phyloP scores from a whole-genome alignment of 371 early-diverging fungal genomes.

The Syncephalastrum sp. region DNA sequence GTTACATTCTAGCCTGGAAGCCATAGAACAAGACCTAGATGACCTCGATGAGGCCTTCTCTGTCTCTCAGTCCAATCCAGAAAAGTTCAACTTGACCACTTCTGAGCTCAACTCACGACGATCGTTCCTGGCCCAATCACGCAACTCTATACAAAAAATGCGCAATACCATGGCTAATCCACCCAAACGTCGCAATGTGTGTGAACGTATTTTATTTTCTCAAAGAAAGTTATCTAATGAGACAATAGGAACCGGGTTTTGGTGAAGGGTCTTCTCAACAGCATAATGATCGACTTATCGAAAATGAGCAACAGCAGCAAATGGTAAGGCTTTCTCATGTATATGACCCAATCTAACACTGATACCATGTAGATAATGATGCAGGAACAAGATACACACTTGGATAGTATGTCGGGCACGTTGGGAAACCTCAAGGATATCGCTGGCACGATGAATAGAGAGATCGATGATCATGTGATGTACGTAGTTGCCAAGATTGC shows the following conservation, averaged over 20 bases:
- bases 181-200: slow-evolving; percentile 12
- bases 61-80: slow-evolving; percentile 49
- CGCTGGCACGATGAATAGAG: slow-evolving; percentile 60
- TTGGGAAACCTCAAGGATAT: slow-evolving; percentile 61
- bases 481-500: slow-evolving; percentile 17
- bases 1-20: slow-evolving; percentile 40
- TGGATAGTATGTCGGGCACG: slow-evolving; percentile 61
- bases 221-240: not conserved
- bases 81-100: slow-evolving; percentile 49
- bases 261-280: slow-evolving; percentile 19
- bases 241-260: no score
- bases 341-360: not conserved
- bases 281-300: slow-evolving; percentile 40
- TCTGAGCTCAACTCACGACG: slow-evolving; percentile 46
- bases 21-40: slow-evolving; percentile 57
- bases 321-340: slow-evolving; percentile 21
- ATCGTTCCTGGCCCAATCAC: slow-evolving; percentile 47
- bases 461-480: slow-evolving; percentile 61
- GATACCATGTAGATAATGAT: slow-evolving; percentile 40
- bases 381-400: slow-evolving; percentile 62
- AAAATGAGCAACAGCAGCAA: slow-evolving; percentile 38
- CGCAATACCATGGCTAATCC: slow-evolving; percentile 44
- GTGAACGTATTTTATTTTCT: not conserved
- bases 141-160: slow-evolving; percentile 35
- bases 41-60: slow-evolving; percentile 59